These are phyloP conservation scores for Aurantiochytrium sp. DNA, from an alignment of 108 stramenopile genomes.

Conservation along the genomic window DNA sequence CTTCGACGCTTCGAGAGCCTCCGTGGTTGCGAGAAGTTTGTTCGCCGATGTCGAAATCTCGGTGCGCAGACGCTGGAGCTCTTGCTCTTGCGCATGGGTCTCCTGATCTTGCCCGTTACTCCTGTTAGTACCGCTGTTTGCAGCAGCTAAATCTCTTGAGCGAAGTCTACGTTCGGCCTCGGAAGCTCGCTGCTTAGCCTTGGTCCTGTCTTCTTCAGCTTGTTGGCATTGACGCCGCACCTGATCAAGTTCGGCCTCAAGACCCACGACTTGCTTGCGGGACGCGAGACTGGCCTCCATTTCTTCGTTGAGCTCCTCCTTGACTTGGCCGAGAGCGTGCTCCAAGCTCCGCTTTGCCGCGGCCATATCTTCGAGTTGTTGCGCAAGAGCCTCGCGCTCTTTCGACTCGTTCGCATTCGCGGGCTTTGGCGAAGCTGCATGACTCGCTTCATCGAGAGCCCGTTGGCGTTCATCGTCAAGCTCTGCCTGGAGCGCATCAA, in stretches of 20 bases:
- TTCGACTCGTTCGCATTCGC: background rate
- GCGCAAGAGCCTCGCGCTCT: background rate
- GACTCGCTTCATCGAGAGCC: background rate
- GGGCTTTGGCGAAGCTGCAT: background rate
- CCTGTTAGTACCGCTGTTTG: background rate
- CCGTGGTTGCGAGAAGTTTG: background rate
- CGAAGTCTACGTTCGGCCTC: background rate
- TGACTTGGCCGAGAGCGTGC: background rate
- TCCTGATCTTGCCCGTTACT: background rate
- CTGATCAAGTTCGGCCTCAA: background rate
- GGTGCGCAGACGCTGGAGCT: background rate
- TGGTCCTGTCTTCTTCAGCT: background rate
- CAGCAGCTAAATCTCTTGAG: background rate
- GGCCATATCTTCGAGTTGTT: background rate
- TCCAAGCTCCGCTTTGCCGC: background rate
- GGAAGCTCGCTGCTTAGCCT: background rate
- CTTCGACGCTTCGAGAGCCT: background rate
- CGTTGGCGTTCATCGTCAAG: background rate
- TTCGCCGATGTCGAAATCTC: background rate
- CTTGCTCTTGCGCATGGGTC: background rate
- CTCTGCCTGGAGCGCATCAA: background rate
- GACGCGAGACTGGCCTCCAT: background rate
- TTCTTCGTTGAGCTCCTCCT: background rate
- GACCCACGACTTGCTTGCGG: background rate
- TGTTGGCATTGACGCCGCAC: background rate